Percentiles rank a stretch among this genome's conserved stretches.
Conservation (phyloP, 2,329 filamentous ascomycete species). For the Colletotrichum plurivorum region DNA sequence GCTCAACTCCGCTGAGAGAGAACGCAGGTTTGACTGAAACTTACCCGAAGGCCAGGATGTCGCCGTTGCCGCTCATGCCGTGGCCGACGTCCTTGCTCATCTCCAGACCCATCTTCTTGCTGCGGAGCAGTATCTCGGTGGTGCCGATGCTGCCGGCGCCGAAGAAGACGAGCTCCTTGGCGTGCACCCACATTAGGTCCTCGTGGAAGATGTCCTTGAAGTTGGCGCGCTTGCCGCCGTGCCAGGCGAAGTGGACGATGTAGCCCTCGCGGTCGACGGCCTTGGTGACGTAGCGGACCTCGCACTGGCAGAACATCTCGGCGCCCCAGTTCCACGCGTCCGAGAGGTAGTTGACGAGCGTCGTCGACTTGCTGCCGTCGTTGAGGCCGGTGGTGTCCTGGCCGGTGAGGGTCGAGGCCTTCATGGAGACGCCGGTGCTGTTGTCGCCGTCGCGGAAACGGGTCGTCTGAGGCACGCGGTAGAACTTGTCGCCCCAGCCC, state of each 20-base stretch:
- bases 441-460: conserved; percentile 73
- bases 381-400: conserved; percentile 76
- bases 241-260: conserved; percentile 76
- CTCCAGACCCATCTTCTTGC: conserved; percentile 68
- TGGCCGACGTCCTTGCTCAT: conserved; percentile 71
- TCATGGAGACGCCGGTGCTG: conserved; percentile 74
- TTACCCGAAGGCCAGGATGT: conserved; percentile 75
- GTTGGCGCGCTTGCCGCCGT: conserved; percentile 67
- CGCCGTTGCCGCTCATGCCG: conserved; percentile 76
- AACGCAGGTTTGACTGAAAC: conserved; percentile 37
- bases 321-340: conserved; percentile 82
- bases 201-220: conserved; percentile 68
- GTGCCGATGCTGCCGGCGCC: conserved; percentile 76
- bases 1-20: not conserved
- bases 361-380: conserved; percentile 77
- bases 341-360: conserved; percentile 75
- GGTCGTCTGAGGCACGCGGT: conserved; percentile 72
- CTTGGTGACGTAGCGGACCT: conserved; percentile 74
- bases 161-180: conserved; percentile 76
- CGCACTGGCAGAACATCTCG: conserved; percentile 78
- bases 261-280: conserved; percentile 66
- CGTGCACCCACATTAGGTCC: conserved; percentile 77
- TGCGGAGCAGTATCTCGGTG: conserved; percentile 75
- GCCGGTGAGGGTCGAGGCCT: conserved; percentile 70
- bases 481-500: conserved; percentile 67